These are phyloP conservation scores for Sphagnum magellanicum DNA, from an alignment of 228 moss, liverwort and hornwort species.

Conservation along the genomic window DNA sequence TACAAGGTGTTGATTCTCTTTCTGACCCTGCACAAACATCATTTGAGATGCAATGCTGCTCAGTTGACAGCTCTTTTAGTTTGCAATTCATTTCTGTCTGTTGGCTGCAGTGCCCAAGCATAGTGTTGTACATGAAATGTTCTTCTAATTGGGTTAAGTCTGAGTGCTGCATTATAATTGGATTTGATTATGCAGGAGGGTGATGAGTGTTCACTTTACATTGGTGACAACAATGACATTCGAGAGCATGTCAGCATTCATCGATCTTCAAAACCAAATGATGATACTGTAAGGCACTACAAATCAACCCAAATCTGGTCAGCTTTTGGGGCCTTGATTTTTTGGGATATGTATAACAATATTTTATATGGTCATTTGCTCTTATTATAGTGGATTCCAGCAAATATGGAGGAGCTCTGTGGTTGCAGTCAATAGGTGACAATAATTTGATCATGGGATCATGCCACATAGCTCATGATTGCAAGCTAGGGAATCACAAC, in stretches of 20 bases:
- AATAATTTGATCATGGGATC: slow-evolving; percentile 89
- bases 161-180: background rate
- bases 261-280: slow-evolving; percentile 80
- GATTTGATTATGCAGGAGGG: slow-evolving; percentile 52
- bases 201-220: slow-evolving; percentile 68
- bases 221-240: slow-evolving; percentile 89
- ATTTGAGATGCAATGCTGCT: no score
- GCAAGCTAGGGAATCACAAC: slow-evolving; percentile 92
- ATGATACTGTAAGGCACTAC: slow-evolving; percentile 52
- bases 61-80: background rate
- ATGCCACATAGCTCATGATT: slow-evolving; percentile 89
- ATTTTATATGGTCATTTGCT: no score
- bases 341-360: no score
- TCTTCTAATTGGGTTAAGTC: background rate
- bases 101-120: no score
- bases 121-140: no score
- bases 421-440: slow-evolving; percentile 68
- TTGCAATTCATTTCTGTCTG: background rate
- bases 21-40: background rate
- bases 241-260: slow-evolving; percentile 88
- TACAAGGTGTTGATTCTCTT: slow-evolving; percentile 58
- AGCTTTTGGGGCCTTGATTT: background rate
- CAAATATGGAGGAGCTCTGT: background rate
- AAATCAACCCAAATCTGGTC: background rate
- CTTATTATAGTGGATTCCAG: no score